Percentiles rank a stretch among this genome's conserved stretches.
Evolutionary conservation across 2,329 filamentous ascomycete species (phyloP).

Genomic region (Purpureocillium lavendulum): DNA sequence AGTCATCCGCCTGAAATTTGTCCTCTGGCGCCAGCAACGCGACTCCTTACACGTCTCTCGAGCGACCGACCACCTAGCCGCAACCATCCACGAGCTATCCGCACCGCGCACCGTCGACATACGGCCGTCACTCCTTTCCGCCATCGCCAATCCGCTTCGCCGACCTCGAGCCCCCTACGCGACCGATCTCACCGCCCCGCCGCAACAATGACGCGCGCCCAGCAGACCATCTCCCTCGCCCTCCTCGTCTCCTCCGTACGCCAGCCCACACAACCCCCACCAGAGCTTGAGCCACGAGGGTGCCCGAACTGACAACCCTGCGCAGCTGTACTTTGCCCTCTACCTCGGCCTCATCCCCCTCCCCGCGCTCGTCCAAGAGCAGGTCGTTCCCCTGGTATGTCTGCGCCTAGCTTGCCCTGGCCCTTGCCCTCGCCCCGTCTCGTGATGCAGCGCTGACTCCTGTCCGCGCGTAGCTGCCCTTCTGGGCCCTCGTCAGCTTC

Average conservation of each 20-base stretch:
- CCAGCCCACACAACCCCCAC: neutral
- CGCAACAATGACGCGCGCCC: slow-evolving; percentile 79
- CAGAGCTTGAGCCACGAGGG: slow-evolving; percentile 4
- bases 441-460: slow-evolving; percentile 1
- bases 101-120: slow-evolving; percentile 4
- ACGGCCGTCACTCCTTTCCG: slow-evolving; percentile 8
- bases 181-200: neutral
- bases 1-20: slow-evolving; percentile 2
- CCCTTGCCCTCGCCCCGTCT: slow-evolving; percentile 23
- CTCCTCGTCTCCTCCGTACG: slow-evolving; percentile 83
- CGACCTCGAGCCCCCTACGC: too few relatives aligned
- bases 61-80: neutral
- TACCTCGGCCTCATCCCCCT: slow-evolving; percentile 79
- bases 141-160: slow-evolving; percentile 3
- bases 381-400: slow-evolving; percentile 79
- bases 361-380: slow-evolving; percentile 66
- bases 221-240: slow-evolving; percentile 82
- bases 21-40: slow-evolving; percentile 2
- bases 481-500: slow-evolving; percentile 86
- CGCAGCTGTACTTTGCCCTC: slow-evolving; percentile 83
- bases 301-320: neutral
- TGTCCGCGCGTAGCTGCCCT: slow-evolving; percentile 58
- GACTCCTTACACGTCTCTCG: slow-evolving; percentile 4
- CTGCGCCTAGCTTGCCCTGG: too few relatives aligned
- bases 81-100: neutral